phyloP scores from a whole-genome alignment of 768 basidiomycete species.

The Austroboletus eburneus region DNA sequence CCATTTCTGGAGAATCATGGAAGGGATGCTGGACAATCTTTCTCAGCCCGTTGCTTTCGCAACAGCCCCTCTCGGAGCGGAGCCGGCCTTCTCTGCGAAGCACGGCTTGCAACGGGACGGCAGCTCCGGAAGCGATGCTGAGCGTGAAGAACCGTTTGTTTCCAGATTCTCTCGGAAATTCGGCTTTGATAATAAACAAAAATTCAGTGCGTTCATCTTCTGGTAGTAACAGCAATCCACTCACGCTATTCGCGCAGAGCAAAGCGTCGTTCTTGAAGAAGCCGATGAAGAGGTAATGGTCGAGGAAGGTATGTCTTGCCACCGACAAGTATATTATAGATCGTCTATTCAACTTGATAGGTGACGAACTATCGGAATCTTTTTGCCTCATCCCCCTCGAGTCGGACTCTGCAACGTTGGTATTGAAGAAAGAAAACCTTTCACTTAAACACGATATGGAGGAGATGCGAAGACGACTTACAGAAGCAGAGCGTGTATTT shows the following conservation, averaged over 20 bases:
- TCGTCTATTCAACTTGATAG: constrained; percentile 27
- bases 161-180: constrained; percentile 50
- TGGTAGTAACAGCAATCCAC: not conserved
- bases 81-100: constrained; percentile 22
- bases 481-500: constrained; percentile 57
- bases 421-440: constrained; percentile 64
- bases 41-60: constrained; percentile 78
- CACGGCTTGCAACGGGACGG: constrained; percentile 41
- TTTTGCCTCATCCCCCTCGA: constrained; percentile 72
- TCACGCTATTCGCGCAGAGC: constrained; percentile 19
- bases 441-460: constrained; percentile 59
- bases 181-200: constrained; percentile 22
- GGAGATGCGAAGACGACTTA: constrained; percentile 51
- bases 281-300: constrained; percentile 58
- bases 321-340: no score
- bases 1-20: constrained; percentile 85
- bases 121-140: constrained; percentile 62
- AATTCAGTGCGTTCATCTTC: constrained; percentile 16
- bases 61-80: constrained; percentile 64
- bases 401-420: constrained; percentile 44
- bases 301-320: constrained; percentile 53
- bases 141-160: constrained; percentile 60
- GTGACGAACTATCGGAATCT: constrained; percentile 73
- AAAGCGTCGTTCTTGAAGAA: constrained; percentile 33
- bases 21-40: constrained; percentile 83